Conservation (phyloP, 805 yeast genomes). For the Metschnikowia rubicola region DNA sequence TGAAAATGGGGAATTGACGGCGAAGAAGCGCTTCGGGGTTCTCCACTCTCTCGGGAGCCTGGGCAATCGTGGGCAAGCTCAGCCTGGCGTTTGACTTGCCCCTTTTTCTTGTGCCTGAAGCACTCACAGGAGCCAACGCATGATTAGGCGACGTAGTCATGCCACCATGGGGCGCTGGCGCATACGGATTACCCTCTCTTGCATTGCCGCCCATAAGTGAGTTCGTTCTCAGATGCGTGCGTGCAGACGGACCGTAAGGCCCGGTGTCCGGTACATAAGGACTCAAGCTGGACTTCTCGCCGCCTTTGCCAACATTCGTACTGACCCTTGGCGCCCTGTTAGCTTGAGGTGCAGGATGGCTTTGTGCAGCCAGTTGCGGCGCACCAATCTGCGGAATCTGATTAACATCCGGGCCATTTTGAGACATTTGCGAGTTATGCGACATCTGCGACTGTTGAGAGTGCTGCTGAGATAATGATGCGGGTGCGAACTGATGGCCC, state of each 20-base stretch:
- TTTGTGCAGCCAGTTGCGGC: background rate
- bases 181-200: slow-evolving; percentile 41
- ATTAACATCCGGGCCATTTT: no score
- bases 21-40: slow-evolving; percentile 53
- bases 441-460: background rate
- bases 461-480: background rate
- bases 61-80: slow-evolving; percentile 6
- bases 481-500: background rate
- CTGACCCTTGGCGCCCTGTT: slow-evolving; percentile 18
- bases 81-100: slow-evolving; percentile 12
- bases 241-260: slow-evolving; percentile 40
- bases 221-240: slow-evolving; percentile 38
- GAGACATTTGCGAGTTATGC: no score
- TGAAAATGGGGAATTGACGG: slow-evolving; percentile 74
- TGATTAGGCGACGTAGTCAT: slow-evolving; percentile 2
- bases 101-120: slow-evolving; percentile 4
- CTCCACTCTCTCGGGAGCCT: slow-evolving; percentile 21
- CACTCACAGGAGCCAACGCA: background rate
- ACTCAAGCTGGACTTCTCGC: slow-evolving; percentile 26
- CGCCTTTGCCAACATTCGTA: slow-evolving; percentile 23
- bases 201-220: slow-evolving; percentile 40
- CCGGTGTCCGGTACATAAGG: slow-evolving; percentile 45
- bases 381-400: no score
- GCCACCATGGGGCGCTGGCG: slow-evolving; percentile 24
- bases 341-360: background rate